These are phyloP conservation scores for Piloderma croceum DNA, from an alignment of 768 basidiomycete genomes.

Conservation along the genomic window DNA sequence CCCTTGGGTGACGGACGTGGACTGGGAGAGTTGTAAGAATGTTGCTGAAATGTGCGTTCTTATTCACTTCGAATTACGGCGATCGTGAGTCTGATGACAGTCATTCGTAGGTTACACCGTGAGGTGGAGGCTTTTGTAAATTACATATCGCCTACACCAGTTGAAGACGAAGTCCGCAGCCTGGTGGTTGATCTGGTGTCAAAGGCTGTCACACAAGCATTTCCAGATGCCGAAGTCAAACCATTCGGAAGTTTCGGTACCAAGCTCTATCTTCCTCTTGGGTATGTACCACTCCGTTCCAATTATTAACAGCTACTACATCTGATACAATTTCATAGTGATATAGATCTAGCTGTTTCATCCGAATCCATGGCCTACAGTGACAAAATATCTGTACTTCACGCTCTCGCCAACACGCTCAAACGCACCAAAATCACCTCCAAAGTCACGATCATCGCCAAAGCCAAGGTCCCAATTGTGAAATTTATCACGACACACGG, in stretches of 20 bases:
- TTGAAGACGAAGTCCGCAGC: constrained; percentile 81
- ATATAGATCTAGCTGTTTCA: constrained; percentile 92
- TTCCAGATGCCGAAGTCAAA: constrained; percentile 73
- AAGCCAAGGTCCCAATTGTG: constrained; percentile 94
- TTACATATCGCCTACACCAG: constrained; percentile 82
- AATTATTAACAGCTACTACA: too few relatives aligned
- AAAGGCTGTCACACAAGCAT: constrained; percentile 53
- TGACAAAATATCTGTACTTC: constrained; percentile 64
- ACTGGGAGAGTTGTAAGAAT: constrained; percentile 70
- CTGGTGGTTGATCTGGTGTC: constrained; percentile 68
- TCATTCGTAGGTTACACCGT: constrained; percentile 61
- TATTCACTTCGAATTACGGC: neutral
- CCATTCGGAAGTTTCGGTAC: constrained; percentile 95
- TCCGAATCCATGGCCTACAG: constrained; percentile 69
- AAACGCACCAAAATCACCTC: constrained; percentile 70
- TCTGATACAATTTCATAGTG: constrained; percentile 44
- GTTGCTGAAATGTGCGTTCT: constrained; percentile 79
- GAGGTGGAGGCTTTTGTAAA: constrained; percentile 83
- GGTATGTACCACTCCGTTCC: constrained; percentile 64
- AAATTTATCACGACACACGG: constrained; percentile 86
- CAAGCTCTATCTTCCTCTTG: constrained; percentile 86
- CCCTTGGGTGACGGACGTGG: constrained; percentile 61
- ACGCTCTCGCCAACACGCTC: constrained; percentile 72
- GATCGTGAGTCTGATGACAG: constrained; percentile 1
- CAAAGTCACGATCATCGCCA: constrained; percentile 82